Conservation (phyloP, 176 grass and related monocot genomes). For the Hyparrhenia diplandra region DNA sequence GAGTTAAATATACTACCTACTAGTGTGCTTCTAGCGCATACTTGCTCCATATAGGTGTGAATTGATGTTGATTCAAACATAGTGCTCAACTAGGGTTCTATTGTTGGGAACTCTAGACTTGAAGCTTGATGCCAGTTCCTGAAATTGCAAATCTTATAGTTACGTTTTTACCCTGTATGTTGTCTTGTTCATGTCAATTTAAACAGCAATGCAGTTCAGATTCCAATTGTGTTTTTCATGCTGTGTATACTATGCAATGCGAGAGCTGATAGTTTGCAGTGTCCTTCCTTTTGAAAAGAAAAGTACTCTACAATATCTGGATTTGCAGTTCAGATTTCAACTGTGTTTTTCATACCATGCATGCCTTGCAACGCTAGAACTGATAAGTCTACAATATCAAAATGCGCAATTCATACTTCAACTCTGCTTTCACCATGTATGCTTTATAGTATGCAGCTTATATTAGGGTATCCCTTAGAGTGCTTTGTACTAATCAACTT, state of each 20-base stretch:
- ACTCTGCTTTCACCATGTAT: not conserved
- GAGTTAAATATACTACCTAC: not conserved
- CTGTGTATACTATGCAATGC: not conserved
- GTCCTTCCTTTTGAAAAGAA: not conserved
- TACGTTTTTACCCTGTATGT: not conserved
- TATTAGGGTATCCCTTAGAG: not conserved
- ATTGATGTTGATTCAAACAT: not conserved
- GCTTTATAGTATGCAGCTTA: not conserved
- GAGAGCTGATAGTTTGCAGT: not conserved
- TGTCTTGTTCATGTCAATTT: not conserved
- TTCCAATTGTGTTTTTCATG: not conserved
- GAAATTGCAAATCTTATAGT: not conserved
- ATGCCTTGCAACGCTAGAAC: not conserved
- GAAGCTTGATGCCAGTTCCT: not conserved
- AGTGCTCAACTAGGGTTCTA: not conserved
- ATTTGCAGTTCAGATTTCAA: no score
- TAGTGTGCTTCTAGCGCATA: not conserved
- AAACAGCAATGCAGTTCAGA: not conserved
- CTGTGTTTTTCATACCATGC: not conserved
- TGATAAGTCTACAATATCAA: not conserved
- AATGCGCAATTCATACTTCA: not conserved
- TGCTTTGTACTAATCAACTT: not conserved
- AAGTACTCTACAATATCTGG: not conserved
- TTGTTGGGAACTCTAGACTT: not conserved
- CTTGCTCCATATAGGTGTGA: not conserved